Conservation (phyloP, 176 grass and related monocot species). For the Triticum dicoccoides region DNA sequence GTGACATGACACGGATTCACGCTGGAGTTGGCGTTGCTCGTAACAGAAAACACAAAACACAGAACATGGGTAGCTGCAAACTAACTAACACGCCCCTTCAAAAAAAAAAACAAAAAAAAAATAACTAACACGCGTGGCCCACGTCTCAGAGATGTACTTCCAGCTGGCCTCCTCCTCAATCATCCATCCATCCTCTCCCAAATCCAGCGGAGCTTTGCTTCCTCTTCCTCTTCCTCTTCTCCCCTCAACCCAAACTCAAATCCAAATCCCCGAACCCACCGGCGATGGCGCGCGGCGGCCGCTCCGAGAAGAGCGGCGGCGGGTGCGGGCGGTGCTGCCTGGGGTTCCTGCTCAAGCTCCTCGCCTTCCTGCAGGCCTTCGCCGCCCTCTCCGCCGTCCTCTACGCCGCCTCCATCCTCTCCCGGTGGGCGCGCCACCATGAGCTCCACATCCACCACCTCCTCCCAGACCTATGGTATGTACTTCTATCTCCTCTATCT, state of each 20-base stretch:
- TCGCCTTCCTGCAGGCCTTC: conserved; percentile 63
- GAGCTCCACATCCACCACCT: conserved; percentile 34
- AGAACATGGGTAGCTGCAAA: too few relatives aligned
- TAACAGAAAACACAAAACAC: too few relatives aligned
- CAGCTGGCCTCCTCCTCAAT: not conserved
- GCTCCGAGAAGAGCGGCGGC: not conserved
- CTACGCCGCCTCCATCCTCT: conserved; percentile 62
- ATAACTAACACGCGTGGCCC: too few relatives aligned
- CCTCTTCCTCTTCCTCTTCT: not conserved
- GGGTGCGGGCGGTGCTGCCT: conserved; percentile 22
- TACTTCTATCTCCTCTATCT: too few relatives aligned
- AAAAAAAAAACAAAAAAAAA: too few relatives aligned
- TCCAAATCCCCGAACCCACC: not conserved
- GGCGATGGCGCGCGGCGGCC: conserved; percentile 24
- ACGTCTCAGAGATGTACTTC: not conserved
- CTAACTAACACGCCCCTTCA: too few relatives aligned
- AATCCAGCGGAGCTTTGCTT: not conserved
- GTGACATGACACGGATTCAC: too few relatives aligned
- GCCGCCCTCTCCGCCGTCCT: conserved; percentile 41
- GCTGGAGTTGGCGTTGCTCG: too few relatives aligned
- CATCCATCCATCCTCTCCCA: not conserved
- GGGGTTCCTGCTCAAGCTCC: conserved; percentile 56
- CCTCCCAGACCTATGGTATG: conserved; percentile 52
- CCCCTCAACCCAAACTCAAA: not conserved
- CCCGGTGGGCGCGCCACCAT: conserved; percentile 47